Evolutionary conservation across 2,329 filamentous ascomycete genomes (phyloP), one percentile per base, ranked within the genome.

Genomic region (Fusarium irregulare): DNA sequence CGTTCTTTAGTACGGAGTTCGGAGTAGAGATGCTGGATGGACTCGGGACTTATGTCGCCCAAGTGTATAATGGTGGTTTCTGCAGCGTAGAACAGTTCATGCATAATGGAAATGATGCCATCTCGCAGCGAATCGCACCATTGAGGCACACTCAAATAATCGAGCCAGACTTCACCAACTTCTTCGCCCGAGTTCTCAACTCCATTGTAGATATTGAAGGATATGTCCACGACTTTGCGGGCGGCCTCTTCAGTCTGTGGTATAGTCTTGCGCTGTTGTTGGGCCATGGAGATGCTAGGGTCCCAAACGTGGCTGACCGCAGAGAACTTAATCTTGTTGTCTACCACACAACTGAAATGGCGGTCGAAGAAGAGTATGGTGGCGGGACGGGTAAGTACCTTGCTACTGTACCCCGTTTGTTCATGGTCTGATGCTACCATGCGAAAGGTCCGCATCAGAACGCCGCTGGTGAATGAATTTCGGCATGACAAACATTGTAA

Each of bases 241-340:
- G 40, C 37, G 2, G 23, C 40, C n/a, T 44, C 28, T n/a, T 20
- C 23, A 0, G 40, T 20, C 14, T 46, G 9, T 23, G 7, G 14
- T 3, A 28, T 18, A 0, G 13, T 7, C 6, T 20, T n/a, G 28
- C 20, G 30, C 16, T 60, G 41, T 5, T 56, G 50, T 10, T 55
- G 55, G 8, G 12, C 40, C 10, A 37, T 57, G 20, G 56, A 45
- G 12, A 60, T 57, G 14, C 7, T 23, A 0, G 13, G 41, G 6
- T 60, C 56, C 50, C 50, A 60, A 12, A 56, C 30, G 25, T 57
- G 56, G 11, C 28, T 37, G 2, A 60, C 23, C 1, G 41, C 50
- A 7, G 13, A 40, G 18, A 60, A 57, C 3, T 2, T n/a, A 6
- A n/a, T 21, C 2, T 45, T 34, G 2, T 21, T 25, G 2, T n/a